Conservation (phyloP, 2,329 filamentous ascomycete species). For the Phaeosphaeria sp. region DNA sequence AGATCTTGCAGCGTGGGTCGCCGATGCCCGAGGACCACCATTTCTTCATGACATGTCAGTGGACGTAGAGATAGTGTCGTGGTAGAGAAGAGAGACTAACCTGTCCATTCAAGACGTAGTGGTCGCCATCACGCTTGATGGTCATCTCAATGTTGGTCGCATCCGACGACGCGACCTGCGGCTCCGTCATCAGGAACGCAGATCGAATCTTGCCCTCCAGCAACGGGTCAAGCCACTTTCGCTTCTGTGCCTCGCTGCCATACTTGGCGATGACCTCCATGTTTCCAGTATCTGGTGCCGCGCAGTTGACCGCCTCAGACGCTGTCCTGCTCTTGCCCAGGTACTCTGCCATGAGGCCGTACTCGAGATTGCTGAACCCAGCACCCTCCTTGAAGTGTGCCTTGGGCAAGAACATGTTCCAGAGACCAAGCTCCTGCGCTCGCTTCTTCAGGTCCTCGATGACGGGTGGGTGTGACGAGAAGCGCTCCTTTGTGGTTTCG, state of each 20-base stretch:
- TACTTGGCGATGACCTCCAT: conserved; percentile 97
- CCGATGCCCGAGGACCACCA: conserved; percentile 99
- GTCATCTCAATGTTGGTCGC: conserved; percentile 89
- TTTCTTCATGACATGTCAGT: conserved; percentile 75
- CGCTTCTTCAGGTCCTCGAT: conserved; percentile 89
- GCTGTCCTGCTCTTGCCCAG: conserved; percentile 85
- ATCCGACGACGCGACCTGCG: conserved; percentile 85
- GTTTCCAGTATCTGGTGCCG: conserved; percentile 91
- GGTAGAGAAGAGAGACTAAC: conserved; percentile 52
- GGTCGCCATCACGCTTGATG: conserved; percentile 82
- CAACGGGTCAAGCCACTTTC: conserved; percentile 79
- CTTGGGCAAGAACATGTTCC: conserved; percentile 98
- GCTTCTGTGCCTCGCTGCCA: conserved; percentile 84
- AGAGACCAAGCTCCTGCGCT: conserved; percentile 82
- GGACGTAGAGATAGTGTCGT: background rate
- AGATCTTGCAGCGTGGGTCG: conserved; percentile 89
- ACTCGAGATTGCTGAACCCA: conserved; percentile 94
- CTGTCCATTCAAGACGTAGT: conserved; percentile 89
- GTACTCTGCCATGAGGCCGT: conserved; percentile 96
- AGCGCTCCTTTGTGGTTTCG: conserved; percentile 72
- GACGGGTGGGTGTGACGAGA: conserved; percentile 77
- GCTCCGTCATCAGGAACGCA: conserved; percentile 94
- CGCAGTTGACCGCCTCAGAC: conserved; percentile 78
- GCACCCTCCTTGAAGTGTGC: conserved; percentile 95
- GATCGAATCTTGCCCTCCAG: conserved; percentile 86